These are phyloP conservation scores for Phlebiopsis flavidoalba DNA, from an alignment of 768 basidiomycete genomes.

Conservation along the genomic window DNA sequence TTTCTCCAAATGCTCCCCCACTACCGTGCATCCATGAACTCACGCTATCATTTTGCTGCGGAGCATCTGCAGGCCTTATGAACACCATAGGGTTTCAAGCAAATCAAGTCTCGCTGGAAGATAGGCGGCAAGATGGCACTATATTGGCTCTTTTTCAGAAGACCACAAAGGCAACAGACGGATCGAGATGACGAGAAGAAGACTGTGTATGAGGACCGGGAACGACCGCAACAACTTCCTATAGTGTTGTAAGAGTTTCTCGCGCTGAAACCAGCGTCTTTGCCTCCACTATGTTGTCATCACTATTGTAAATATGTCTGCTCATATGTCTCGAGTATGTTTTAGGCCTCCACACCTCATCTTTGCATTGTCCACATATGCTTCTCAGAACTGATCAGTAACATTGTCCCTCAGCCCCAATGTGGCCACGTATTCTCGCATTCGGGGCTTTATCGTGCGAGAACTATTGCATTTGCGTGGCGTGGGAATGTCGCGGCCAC, in stretches of 20 bases:
- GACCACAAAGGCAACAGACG: conserved; percentile 15
- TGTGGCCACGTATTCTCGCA: too few species aligned
- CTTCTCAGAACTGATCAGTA: too few species aligned
- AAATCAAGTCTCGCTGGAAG: conserved; percentile 58
- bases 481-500: too few species aligned
- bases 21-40: conserved; percentile 81
- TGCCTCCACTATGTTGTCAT: too few species aligned
- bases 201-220: conserved; percentile 52
- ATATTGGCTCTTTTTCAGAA: conserved; percentile 80
- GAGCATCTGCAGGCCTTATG: conserved; percentile 52
- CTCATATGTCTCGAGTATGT: too few species aligned
- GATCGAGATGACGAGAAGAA: conserved; percentile 46
- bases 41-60: conserved; percentile 72
- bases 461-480: too few species aligned
- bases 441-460: too few species aligned
- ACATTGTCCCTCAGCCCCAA: too few species aligned
- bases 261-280: too few species aligned
- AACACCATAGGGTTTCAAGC: conserved; percentile 53
- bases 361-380: too few species aligned
- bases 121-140: conserved; percentile 75
- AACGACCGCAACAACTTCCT: conserved; percentile 72
- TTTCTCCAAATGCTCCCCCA: conserved; percentile 51
- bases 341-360: too few species aligned
- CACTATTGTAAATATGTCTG: too few species aligned
- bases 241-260: conserved; percentile 35